These are phyloP conservation scores for Cucumis melo DNA, from an alignment of 306 rosid species.

Conservation along the genomic window DNA sequence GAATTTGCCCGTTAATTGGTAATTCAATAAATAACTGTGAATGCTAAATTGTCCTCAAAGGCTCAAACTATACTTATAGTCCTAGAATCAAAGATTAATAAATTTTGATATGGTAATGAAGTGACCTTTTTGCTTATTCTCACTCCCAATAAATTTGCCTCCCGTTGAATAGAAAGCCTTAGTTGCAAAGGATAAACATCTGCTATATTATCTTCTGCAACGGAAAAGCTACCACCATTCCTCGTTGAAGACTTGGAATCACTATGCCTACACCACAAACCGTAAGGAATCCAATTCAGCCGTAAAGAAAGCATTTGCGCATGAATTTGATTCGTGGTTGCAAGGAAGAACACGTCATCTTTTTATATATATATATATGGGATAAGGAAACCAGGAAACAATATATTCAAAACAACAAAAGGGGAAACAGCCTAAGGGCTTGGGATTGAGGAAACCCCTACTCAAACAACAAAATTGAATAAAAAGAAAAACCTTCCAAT, in stretches of 20 bases:
- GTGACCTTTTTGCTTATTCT: constrained; percentile 88
- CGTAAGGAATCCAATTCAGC: background rate
- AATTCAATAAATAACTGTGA: background rate
- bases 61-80: background rate
- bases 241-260: constrained; percentile 48
- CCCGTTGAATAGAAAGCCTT: constrained; percentile 63
- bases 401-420: no score
- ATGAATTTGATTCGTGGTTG: background rate
- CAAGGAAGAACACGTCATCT: background rate
- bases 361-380: no score
- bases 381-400: no score
- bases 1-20: background rate
- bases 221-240: constrained; percentile 58
- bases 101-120: background rate
- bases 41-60: background rate
- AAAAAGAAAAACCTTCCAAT: no score
- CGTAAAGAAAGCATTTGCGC: background rate
- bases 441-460: no score
- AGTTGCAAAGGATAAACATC: constrained; percentile 95
- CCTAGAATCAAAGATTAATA: constrained; percentile 2
- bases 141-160: constrained; percentile 62
- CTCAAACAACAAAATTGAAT: no score
- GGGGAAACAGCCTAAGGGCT: no score
- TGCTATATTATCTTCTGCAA: constrained; percentile 56
- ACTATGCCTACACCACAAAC: constrained; percentile 49